Percentiles rank a stretch among this genome's conserved stretches.
Conservation (phyloP, 2,329 filamentous ascomycete species). For the Ophiostoma perfectum region DNA sequence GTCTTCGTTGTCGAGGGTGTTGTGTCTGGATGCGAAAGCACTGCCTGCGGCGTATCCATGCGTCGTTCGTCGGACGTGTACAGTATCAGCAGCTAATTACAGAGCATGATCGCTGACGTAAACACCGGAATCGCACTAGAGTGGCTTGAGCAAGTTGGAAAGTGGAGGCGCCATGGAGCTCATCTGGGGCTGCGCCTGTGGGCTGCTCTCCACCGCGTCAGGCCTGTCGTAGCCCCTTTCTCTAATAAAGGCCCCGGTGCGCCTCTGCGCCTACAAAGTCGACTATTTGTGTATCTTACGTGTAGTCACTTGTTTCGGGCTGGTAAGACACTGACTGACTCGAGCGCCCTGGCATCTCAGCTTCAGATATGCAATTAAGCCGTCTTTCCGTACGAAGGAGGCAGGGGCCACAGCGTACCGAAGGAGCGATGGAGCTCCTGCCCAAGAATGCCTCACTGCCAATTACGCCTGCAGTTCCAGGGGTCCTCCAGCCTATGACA, state of each 20-base stretch:
- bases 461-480: background rate
- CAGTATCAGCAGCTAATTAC: slow-evolving; percentile 21
- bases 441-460: background rate
- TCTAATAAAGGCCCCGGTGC: background rate
- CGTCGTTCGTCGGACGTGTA: background rate
- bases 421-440: background rate
- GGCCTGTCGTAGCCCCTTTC: slow-evolving; percentile 9
- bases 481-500: background rate
- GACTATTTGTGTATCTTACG: background rate
- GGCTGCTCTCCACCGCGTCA: slow-evolving; percentile 7
- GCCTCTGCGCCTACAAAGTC: too few species aligned
- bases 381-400: background rate
- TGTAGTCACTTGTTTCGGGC: background rate
- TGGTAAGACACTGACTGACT: background rate
- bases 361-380: slow-evolving; percentile 8
- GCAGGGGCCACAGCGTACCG: background rate
- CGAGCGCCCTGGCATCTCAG: background rate
- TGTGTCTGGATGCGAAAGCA: background rate
- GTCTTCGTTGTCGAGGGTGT: background rate
- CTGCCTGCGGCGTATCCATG: slow-evolving; percentile 14
- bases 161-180: slow-evolving; percentile 8
- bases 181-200: slow-evolving; percentile 10
- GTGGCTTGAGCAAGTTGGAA: background rate
- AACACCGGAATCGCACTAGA: slow-evolving; percentile 12
- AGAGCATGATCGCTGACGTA: slow-evolving; percentile 10